phyloP scores from a whole-genome alignment of 2,329 filamentous ascomycete species.

The Triangularia setosa region DNA sequence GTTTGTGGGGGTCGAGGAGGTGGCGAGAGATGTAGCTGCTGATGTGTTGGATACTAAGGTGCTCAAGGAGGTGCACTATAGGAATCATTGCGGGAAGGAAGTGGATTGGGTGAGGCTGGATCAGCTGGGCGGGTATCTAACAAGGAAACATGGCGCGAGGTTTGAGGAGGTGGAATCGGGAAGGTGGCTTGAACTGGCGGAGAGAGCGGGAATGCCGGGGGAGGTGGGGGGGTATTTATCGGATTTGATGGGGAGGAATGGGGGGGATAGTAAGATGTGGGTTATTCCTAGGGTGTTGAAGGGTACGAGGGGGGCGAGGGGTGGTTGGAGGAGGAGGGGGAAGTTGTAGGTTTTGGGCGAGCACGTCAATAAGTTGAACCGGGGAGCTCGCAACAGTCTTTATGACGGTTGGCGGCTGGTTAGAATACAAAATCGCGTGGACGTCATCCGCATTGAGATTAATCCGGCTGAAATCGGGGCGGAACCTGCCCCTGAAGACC shows the following conservation, averaged over 20 bases:
- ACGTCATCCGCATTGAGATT: not conserved
- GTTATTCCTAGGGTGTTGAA: not conserved
- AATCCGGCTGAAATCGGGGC: not conserved
- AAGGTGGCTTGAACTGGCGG: not conserved
- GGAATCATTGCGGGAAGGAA: not conserved
- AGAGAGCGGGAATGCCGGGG: not conserved
- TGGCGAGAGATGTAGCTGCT: not conserved
- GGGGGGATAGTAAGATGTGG: not conserved
- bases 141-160: not conserved
- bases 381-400: not conserved
- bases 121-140: not conserved
- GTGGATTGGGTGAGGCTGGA: slow-evolving; percentile 1
- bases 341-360: not conserved
- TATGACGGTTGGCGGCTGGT: not conserved
- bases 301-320: not conserved
- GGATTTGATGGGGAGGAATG: not conserved
- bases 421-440: not conserved
- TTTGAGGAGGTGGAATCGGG: not conserved
- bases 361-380: not conserved
- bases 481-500: not conserved
- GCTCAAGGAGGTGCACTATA: not conserved
- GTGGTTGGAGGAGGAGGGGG: not conserved
- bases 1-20: not conserved
- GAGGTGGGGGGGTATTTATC: not conserved
- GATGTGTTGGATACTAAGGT: not conserved